Evolutionary conservation across 176 grass and related monocot species (phyloP).

Genomic region (Poa annua): DNA sequence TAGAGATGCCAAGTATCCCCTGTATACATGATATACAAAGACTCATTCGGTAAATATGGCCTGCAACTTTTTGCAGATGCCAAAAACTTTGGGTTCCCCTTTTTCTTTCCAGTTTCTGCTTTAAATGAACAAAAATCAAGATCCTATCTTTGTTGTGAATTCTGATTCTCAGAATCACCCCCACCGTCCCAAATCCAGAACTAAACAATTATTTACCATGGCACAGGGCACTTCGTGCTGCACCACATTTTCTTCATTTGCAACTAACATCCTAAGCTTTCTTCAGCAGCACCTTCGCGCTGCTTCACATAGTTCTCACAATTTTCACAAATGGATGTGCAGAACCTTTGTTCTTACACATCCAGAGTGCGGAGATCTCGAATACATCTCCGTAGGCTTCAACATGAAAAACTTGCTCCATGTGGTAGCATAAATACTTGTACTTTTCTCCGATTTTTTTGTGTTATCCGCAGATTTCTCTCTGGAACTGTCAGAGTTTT

Average conservation of each 20-base stretch:
- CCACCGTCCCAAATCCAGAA: slow-evolving; percentile 40
- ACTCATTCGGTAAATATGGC: slow-evolving; percentile 30
- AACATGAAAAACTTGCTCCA: slow-evolving; percentile 46
- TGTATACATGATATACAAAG: slow-evolving; percentile 47
- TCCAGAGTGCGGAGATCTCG: slow-evolving; percentile 48
- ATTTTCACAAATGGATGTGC: slow-evolving; percentile 49
- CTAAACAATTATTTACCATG: slow-evolving; percentile 72
- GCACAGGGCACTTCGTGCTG: slow-evolving; percentile 58
- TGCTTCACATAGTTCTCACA: slow-evolving; percentile 46
- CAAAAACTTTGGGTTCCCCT: slow-evolving; percentile 11
- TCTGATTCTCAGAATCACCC: slow-evolving; percentile 56
- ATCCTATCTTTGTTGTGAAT: slow-evolving; percentile 47
- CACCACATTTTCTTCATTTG: slow-evolving; percentile 52
- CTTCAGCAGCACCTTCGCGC: slow-evolving; percentile 52
- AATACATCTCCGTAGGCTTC: slow-evolving; percentile 47
- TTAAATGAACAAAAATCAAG: slow-evolving; percentile 31
- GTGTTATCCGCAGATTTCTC: slow-evolving; percentile 19
- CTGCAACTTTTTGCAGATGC: slow-evolving; percentile 51
- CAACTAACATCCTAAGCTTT: slow-evolving; percentile 49
- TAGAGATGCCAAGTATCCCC: slow-evolving; percentile 32
- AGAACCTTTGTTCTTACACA: slow-evolving; percentile 60
- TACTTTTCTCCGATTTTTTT: background rate
- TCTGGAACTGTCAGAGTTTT: slow-evolving; percentile 44
- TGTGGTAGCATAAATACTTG: slow-evolving; percentile 42
- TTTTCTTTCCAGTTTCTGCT: slow-evolving; percentile 20